A percentile compares a stretch with the other conserved stretches of the same genome.
These are phyloP conservation scores for Talinum fruticosum DNA, from an alignment of 148 eudicot genomes.

Conservation along the genomic window DNA sequence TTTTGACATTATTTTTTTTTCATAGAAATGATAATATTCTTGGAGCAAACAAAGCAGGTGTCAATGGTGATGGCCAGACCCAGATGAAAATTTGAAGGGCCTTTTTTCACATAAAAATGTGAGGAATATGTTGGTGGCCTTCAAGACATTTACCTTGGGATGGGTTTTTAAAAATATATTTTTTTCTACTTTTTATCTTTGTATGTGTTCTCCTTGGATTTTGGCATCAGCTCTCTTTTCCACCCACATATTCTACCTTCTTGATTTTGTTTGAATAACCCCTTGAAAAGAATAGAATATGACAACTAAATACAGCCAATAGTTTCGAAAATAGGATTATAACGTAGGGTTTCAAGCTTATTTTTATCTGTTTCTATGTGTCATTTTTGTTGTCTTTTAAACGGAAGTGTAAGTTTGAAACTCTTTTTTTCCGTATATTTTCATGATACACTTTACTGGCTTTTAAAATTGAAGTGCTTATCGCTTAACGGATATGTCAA, in stretches of 20 bases:
- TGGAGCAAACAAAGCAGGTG: conserved; percentile 3
- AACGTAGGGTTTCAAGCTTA: background rate
- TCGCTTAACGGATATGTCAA: too few species aligned
- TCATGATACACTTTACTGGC: too few species aligned
- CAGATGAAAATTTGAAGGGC: too few species aligned
- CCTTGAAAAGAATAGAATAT: background rate
- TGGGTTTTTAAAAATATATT: background rate
- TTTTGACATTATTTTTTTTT: background rate
- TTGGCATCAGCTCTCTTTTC: too few species aligned
- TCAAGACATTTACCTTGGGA: conserved; percentile 33
- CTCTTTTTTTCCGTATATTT: too few species aligned
- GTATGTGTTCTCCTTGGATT: conserved; percentile 1
- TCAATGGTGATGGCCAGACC: conserved; percentile 3
- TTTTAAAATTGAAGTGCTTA: too few species aligned
- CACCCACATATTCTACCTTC: conserved; percentile 20
- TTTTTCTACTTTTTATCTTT: background rate
- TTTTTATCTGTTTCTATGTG: too few species aligned
- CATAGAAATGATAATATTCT: background rate
- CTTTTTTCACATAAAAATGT: conserved; percentile 7
- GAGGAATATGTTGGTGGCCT: conserved; percentile 37
- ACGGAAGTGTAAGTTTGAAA: too few species aligned
- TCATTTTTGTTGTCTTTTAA: too few species aligned
- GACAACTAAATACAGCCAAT: background rate
- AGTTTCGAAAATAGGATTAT: background rate
- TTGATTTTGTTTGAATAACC: conserved; percentile 2